Evolutionary conservation across 2,329 filamentous ascomycete species (phyloP), one percentile per base, ranked within the genome.

Genomic region (Colletotrichum lupini): DNA sequence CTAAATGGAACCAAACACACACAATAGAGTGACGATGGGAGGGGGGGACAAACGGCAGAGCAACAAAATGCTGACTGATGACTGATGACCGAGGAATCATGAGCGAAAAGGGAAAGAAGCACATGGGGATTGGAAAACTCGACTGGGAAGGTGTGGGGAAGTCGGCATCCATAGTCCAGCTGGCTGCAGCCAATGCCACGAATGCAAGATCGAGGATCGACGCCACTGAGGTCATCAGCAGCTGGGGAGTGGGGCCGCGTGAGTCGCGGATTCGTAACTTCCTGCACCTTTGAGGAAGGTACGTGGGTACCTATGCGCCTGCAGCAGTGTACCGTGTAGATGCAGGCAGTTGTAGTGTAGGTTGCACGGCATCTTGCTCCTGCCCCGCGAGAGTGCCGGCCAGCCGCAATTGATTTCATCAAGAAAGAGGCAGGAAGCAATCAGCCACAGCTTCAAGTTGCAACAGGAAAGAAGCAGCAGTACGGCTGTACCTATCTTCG

Each of bases 201-300:
- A 19, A 42, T 42, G 16, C 37, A 42, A 42, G 37, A 56, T 60
- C 67, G 35, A n/a, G 32, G 60, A 73, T 70, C 66, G 60, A 70
- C 70, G 70, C 70, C 70, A 32, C 70, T 73, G 70, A 73, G 60
- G 70, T 73, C 70, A 73, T 73, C 66, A 58, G 35, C 22, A 60
- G 67, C 32, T 35, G 9, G 1, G 28, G 28, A 22, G 60, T 65
- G 70, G 70, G 35, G 22, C 22, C 12, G 19, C 26, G 55, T 65
- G 70, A 73, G 70, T 70, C 60, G 70, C 26, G 60, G 60, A 57
- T 61, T 57, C 67, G 46, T 70, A 65, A 70, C 60, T 26, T 32
- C 8, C 59, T 46, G 42, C 63, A 42, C 24, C 16, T 35, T n/a
- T 42, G 14, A 16, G 22, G 11, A 19, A 63, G 32, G 7, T 32